These are phyloP conservation scores for Yarrowia yakushimensis DNA, from an alignment of 805 yeast genomes.

Conservation along the genomic window DNA sequence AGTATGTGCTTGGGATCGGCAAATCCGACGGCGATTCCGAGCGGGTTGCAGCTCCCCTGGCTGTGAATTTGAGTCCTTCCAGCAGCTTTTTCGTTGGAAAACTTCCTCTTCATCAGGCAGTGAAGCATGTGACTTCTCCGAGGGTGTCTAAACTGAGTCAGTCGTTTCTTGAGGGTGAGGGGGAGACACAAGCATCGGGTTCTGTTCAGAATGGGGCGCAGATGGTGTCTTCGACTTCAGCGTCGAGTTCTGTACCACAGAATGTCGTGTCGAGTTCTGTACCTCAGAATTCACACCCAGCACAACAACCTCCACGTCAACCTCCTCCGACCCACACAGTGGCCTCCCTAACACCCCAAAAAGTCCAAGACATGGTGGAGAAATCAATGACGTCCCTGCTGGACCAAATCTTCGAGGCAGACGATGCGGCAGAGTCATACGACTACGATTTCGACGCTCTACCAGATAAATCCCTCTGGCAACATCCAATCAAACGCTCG, in stretches of 20 bases:
- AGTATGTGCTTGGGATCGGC: neutral
- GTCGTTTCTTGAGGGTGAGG: neutral
- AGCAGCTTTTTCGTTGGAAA: neutral
- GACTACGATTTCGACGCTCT: constrained; percentile 12
- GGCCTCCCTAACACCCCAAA: neutral
- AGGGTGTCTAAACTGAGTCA: neutral
- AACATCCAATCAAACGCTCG: neutral
- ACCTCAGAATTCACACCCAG: too few relatives aligned
- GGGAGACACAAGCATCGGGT: too few relatives aligned
- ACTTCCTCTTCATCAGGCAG: neutral
- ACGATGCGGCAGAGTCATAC: neutral
- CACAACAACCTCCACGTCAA: neutral
- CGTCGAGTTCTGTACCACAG: too few relatives aligned
- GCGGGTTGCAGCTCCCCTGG: neutral
- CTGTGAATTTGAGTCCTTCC: neutral
- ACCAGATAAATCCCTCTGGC: neutral
- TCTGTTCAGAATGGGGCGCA: too few relatives aligned
- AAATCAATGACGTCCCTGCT: neutral
- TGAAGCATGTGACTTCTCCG: neutral
- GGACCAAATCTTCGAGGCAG: neutral
- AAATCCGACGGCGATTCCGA: neutral
- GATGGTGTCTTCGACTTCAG: too few relatives aligned
- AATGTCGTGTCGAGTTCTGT: too few relatives aligned
- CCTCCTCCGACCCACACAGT: neutral
- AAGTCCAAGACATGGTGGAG: constrained; percentile 4